These are phyloP conservation scores for Brassica carinata DNA, from an alignment of 345 rosid genomes.

Conservation along the genomic window DNA sequence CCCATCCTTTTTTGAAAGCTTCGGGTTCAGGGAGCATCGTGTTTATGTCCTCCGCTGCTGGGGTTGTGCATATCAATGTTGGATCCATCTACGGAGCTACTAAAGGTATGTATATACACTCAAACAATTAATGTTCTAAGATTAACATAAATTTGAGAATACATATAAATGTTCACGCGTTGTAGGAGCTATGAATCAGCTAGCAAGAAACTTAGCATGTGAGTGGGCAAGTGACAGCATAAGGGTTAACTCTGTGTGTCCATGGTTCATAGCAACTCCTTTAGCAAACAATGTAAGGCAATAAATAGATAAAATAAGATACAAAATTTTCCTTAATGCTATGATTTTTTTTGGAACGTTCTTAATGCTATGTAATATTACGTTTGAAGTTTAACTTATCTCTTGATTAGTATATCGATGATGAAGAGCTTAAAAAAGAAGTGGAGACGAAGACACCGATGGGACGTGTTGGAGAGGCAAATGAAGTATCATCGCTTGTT, in stretches of 20 bases:
- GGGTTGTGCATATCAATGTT: conserved; percentile 27
- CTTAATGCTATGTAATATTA: neutral
- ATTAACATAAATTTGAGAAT: neutral
- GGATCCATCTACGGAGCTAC: conserved; percentile 47
- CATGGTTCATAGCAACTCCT: conserved; percentile 20
- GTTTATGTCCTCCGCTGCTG: conserved; percentile 66
- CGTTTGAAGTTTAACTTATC: neutral
- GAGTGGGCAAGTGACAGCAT: conserved; percentile 30
- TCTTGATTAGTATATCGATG: neutral
- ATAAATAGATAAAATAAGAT: neutral
- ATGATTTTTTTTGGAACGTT: too few species aligned
- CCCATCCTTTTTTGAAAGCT: conserved; percentile 65
- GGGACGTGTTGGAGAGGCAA: conserved; percentile 6
- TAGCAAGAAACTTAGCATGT: conserved; percentile 29
- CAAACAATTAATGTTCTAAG: neutral
- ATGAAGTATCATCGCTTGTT: conserved; percentile 13
- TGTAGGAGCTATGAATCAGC: conserved; percentile 29
- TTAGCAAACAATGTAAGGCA: neutral
- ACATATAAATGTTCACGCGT: neutral
- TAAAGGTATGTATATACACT: conserved; percentile 21
- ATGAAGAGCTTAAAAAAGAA: neutral
- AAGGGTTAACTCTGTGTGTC: conserved; percentile 23
- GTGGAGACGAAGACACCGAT: neutral
- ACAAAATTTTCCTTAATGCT: neutral
- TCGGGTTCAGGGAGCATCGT: conserved; percentile 68